These are phyloP conservation scores for Lavandula angustifolia DNA, from an alignment of 257 asterid genomes.

Conservation along the genomic window DNA sequence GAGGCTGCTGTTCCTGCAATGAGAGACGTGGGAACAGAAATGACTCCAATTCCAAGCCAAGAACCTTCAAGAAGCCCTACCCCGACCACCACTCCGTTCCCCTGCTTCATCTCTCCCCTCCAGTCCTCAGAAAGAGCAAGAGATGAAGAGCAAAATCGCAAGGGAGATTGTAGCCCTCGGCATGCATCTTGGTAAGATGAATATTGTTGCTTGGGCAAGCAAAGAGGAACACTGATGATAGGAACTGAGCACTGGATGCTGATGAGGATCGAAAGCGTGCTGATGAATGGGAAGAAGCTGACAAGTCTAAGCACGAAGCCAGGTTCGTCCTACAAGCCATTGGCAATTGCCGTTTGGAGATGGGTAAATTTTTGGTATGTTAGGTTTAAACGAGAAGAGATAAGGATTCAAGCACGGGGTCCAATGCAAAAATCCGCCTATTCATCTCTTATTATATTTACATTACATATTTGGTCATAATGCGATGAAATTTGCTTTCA, in stretches of 20 bases:
- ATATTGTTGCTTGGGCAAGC: constrained; percentile 96
- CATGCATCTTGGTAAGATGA: constrained; percentile 88
- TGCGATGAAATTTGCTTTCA: constrained; percentile 18
- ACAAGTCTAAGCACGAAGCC: constrained; percentile 74
- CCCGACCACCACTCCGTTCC: constrained; percentile 87
- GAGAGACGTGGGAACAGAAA: constrained; percentile 97
- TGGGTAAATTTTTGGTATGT: neutral
- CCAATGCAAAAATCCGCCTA: too few species aligned
- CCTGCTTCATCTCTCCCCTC: constrained; percentile 85
- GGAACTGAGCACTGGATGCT: constrained; percentile 30
- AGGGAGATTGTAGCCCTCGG: constrained; percentile 90
- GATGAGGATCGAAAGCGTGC: constrained; percentile 73
- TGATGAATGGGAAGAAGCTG: constrained; percentile 89
- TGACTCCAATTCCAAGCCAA: constrained; percentile 97
- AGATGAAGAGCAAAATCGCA: constrained; percentile 64
- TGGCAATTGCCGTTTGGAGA: neutral
- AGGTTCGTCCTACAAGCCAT: constrained; percentile 46
- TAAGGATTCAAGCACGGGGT: constrained; percentile 82
- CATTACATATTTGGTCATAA: neutral
- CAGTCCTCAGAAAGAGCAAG: constrained; percentile 82
- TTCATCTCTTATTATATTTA: too few species aligned
- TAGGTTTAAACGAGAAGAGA: constrained; percentile 88
- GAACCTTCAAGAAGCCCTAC: constrained; percentile 91
- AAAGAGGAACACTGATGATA: constrained; percentile 45
- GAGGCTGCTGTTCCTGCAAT: constrained; percentile 53